A percentile compares a stretch with the other conserved stretches of the same genome.
These are phyloP conservation scores for Alopecurus myosuroides DNA, from an alignment of 176 grass and related monocot species.

Conservation along the genomic window DNA sequence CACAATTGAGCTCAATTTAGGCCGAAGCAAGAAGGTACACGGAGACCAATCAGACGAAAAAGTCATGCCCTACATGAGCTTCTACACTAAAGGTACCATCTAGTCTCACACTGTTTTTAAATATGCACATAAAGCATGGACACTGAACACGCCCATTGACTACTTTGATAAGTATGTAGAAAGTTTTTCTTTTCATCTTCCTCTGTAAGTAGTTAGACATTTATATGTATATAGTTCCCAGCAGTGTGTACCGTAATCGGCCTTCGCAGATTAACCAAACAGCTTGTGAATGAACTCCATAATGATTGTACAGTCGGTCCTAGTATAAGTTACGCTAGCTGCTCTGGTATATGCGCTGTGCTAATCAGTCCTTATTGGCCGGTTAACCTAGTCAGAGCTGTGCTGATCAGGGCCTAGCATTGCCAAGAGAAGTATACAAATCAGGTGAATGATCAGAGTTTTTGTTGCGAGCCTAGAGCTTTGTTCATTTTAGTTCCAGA, in stretches of 20 bases:
- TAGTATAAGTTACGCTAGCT: background rate
- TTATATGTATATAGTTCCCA: background rate
- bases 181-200: background rate
- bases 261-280: background rate
- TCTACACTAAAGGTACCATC: background rate
- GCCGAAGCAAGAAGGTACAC: background rate
- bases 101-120: background rate
- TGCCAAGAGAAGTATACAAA: background rate
- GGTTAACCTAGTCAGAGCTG: background rate
- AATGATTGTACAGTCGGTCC: background rate
- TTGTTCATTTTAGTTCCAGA: background rate
- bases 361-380: background rate
- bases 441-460: background rate
- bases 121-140: background rate
- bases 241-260: background rate
- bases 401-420: background rate
- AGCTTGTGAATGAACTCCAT: background rate
- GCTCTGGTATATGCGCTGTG: background rate
- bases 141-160: background rate
- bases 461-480: background rate
- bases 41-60: background rate
- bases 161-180: background rate
- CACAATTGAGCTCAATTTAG: background rate
- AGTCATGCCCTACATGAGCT: background rate
- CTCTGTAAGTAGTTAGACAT: background rate